Conservation (phyloP, 768 basidiomycete species). For the Tubosaeta sp. region DNA sequence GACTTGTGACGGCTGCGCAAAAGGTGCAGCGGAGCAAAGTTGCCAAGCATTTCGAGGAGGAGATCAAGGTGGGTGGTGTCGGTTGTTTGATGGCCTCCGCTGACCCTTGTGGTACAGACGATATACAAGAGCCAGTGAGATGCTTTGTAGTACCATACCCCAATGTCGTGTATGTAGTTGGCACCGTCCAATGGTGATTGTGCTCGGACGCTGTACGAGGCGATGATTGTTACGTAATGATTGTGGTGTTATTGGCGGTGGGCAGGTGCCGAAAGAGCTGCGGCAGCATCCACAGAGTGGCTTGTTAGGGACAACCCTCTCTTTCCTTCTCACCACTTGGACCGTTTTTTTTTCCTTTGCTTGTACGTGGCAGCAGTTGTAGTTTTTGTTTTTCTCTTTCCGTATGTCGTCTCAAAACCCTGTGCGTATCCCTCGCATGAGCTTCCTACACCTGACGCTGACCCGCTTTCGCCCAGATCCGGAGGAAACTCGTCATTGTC, state of each 20-base stretch:
- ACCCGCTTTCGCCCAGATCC: constrained; percentile 51
- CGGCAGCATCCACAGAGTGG: constrained; percentile 23
- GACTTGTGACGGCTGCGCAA: constrained; percentile 86
- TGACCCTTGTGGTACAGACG: constrained; percentile 15
- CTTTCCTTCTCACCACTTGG: constrained; percentile 16
- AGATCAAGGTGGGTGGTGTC: constrained; percentile 50
- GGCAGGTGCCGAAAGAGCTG: constrained; percentile 25
- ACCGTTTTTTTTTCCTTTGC: neutral
- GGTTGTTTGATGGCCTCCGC: neutral
- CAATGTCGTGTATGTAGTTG: constrained; percentile 1
- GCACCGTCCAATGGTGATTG: neutral
- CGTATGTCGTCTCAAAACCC: constrained; percentile 53
- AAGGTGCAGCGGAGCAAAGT: constrained; percentile 81
- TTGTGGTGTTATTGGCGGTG: constrained; percentile 21
- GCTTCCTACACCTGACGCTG: neutral
- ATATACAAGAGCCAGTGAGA: constrained; percentile 31
- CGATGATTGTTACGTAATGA: constrained; percentile 25
- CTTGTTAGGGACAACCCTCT: constrained; percentile 18
- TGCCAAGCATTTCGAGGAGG: constrained; percentile 54
- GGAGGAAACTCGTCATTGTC: constrained; percentile 93
- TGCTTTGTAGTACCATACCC: constrained; percentile 1
- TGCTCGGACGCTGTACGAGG: constrained; percentile 3
- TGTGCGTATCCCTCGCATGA: constrained; percentile 36
- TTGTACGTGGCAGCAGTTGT: neutral
- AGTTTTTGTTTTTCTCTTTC: neutral